phyloP scores from a whole-genome alignment of 805 yeast genomes.

The Candida sonorensis region DNA sequence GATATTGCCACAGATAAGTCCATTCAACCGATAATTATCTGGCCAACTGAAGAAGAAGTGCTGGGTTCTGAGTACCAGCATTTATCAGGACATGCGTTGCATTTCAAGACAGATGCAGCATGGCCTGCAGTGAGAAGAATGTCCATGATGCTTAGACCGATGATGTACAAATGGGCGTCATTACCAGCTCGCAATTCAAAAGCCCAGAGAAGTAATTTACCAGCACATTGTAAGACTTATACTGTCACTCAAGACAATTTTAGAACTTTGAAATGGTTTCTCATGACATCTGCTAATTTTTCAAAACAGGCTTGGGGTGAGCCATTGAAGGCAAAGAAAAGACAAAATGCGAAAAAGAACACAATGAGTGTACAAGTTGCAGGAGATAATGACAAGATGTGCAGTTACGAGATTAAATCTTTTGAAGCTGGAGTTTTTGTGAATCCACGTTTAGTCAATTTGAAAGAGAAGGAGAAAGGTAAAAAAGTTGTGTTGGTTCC shows the following conservation, averaged over 20 bases:
- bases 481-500: constrained; percentile 32
- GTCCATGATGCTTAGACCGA: constrained; percentile 35
- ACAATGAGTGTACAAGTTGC: constrained; percentile 18
- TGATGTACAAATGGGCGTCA: constrained; percentile 40
- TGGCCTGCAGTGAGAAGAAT: no score
- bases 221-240: constrained; percentile 63
- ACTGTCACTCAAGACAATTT: constrained; percentile 46
- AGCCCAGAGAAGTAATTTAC: constrained; percentile 21
- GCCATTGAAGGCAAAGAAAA: constrained; percentile 14
- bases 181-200: constrained; percentile 20
- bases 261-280: constrained; percentile 54
- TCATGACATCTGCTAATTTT: constrained; percentile 69
- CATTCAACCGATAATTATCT: constrained; percentile 25
- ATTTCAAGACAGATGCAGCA: constrained; percentile 9
- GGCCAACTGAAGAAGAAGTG: constrained; percentile 27
- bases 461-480: constrained; percentile 3
- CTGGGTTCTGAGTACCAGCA: constrained; percentile 13
- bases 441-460: constrained; percentile 23
- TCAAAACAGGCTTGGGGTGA: constrained; percentile 81
- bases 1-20: no score
- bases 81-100: constrained; percentile 25
- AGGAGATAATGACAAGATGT: constrained; percentile 9
- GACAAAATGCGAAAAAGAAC: no score
- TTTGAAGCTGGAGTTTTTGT: constrained; percentile 53
- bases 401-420: constrained; percentile 31